Evolutionary conservation across 441 rosid species (phyloP), one percentile per base, ranked within the genome.

Genomic region (Arabidopsis lyrata): DNA sequence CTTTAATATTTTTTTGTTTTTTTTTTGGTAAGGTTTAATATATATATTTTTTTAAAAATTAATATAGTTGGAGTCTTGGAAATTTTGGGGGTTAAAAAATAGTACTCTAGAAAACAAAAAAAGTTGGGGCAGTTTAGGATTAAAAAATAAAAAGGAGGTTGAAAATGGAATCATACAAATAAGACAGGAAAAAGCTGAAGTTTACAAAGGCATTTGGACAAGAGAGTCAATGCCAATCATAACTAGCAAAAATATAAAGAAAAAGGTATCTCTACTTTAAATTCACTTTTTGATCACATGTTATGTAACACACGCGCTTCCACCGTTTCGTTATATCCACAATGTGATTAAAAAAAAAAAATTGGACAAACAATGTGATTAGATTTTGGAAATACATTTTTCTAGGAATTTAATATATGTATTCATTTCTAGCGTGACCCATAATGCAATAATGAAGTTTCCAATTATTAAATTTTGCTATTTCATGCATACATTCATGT

Each of bases 191-290:
- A 77, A 83, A 84, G 72, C 85, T 10, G 81, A 89, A 84, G 76
- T 88, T 89, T 85, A 90, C 89, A 93, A 88, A 65, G 82, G 80
- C 87, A 77, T 67, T 85, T 82, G 86, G 95, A 89, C 97, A 91
- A 91, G 72, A 7, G 66, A 88, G 95, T 91, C 88, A 84, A 87
- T 89, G 91, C 89, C 91, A 89, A 91, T 91, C 92, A 93, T 89
- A 84, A 75, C 85, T 76, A 75, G 72, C 84, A 83, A 87, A 76
- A 86, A 79, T 5, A 27, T 82, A 77, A 29, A 27, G 12, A 4
- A 59, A 59, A 22, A 61, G 77, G 82, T 66, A 4, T 29, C 78
- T 77, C 87, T 36, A 20, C 74, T 62, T 42, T 64, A 56, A 12
- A 7, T 64, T 48, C 56, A 65, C 70, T 76, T 68, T 68, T 65